Evolutionary conservation across 495 filamentous ascomycete genomes (phyloP).

Genomic region (Aspergillus diversus): DNA sequence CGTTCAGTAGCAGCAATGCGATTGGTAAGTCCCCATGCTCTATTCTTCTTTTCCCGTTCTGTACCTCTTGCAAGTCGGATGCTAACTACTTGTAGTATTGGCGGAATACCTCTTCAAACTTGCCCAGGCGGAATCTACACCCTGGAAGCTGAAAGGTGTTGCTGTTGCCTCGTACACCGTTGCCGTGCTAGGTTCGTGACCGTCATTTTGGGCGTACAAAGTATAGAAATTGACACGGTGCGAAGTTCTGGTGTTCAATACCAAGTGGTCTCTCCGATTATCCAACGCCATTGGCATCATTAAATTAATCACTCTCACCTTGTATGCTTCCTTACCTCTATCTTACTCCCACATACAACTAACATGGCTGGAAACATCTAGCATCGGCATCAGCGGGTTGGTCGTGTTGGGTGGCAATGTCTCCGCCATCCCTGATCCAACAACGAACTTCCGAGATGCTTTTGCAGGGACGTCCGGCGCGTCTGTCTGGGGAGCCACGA

Average conservation of each 20-base stretch:
- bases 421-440: constrained; percentile 55
- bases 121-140: constrained; percentile 46
- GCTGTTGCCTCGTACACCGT: constrained; percentile 63
- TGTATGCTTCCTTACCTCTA: constrained; percentile 29
- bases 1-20: constrained; percentile 65
- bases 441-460: constrained; percentile 59
- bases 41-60: too few species aligned
- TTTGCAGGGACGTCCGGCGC: constrained; percentile 54
- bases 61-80: background rate
- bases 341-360: background rate
- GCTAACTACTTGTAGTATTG: constrained; percentile 33
- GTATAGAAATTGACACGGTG: background rate
- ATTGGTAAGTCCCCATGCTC: constrained; percentile 39
- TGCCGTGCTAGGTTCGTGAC: constrained; percentile 44
- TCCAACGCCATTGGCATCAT: constrained; percentile 57
- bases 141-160: constrained; percentile 66
- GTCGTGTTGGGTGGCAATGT: constrained; percentile 63
- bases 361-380: constrained; percentile 1
- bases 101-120: constrained; percentile 60
- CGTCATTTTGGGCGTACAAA: background rate
- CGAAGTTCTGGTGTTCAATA: constrained; percentile 55
- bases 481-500: constrained; percentile 58
- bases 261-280: constrained; percentile 56
- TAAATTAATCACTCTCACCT: constrained; percentile 59
- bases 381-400: constrained; percentile 60